A percentile compares a stretch with the other conserved stretches of the same genome.
Conservation (phyloP, 495 filamentous ascomycete species). For the Podospora fimiseda region DNA sequence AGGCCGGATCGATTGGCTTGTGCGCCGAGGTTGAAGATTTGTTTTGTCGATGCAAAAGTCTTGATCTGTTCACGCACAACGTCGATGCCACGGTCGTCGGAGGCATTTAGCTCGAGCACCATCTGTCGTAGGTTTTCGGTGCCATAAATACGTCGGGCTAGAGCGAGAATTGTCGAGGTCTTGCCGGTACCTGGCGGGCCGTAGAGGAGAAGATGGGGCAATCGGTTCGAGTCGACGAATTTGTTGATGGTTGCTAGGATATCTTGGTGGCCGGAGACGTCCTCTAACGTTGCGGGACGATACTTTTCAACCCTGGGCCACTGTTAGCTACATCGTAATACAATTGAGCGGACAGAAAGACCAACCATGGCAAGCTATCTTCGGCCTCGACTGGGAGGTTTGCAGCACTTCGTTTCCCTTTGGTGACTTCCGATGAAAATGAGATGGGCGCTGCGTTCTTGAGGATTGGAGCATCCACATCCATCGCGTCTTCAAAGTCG, state of each 20-base stretch:
- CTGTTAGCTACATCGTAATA: background rate
- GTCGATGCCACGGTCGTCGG: conserved; percentile 95
- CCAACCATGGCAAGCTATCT: conserved; percentile 88
- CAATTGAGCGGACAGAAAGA: background rate
- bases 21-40: conserved; percentile 47
- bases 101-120: conserved; percentile 95
- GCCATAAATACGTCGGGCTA: conserved; percentile 90
- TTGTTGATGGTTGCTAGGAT: conserved; percentile 95
- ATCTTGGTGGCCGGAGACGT: conserved; percentile 97
- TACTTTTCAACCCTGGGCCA: conserved; percentile 92
- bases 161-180: conserved; percentile 87
- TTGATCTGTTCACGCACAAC: conserved; percentile 99
- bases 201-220: conserved; percentile 96
- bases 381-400: conserved; percentile 92
- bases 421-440: conserved; percentile 61
- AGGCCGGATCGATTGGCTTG: conserved; percentile 42
- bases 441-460: no score
- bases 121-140: conserved; percentile 90
- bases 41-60: conserved; percentile 79
- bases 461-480: no score
- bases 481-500: no score
- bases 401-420: conserved; percentile 84
- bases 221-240: conserved; percentile 85
- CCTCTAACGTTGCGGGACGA: conserved; percentile 74
- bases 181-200: conserved; percentile 96